Percentiles rank a stretch among this genome's conserved stretches.
Evolutionary conservation across 176 grass and related monocot species (phyloP).

Genomic region (Oryza australiensis): DNA sequence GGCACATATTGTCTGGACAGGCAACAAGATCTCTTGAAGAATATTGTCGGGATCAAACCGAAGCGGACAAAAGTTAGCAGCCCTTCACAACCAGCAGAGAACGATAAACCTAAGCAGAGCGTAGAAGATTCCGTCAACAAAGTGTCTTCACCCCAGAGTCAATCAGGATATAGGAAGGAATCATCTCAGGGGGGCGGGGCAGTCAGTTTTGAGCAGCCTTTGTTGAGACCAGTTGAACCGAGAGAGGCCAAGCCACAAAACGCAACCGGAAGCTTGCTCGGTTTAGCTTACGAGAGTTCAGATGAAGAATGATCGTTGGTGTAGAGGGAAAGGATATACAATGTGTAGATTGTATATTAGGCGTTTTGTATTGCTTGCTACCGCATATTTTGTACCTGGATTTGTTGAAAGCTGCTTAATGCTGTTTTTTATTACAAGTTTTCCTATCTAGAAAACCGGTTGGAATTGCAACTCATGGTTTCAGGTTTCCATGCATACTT

Average conservation of each 20-base stretch:
- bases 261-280: conserved; percentile 63
- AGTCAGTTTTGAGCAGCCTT: conserved; percentile 3
- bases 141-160: not conserved
- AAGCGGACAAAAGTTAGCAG: conserved; percentile 57
- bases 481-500: not conserved
- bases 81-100: conserved; percentile 29
- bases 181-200: not conserved
- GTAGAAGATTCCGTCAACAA: conserved; percentile 26
- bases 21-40: conserved; percentile 87
- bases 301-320: conserved; percentile 56
- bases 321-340: not conserved
- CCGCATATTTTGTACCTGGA: conserved; percentile 22
- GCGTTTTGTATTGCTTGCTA: conserved; percentile 18
- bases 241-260: conserved; percentile 32
- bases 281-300: conserved; percentile 78
- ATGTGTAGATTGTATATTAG: conserved; percentile 47
- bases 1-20: conserved; percentile 38
- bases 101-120: conserved; percentile 24
- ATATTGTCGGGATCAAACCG: conserved; percentile 85
- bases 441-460: not conserved
- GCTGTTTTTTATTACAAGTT: not conserved
- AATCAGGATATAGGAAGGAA: conserved; percentile 23
- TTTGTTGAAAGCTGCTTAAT: not conserved
- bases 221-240: conserved; percentile 13
- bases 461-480: not conserved